Conservation (phyloP, 2,329 filamentous ascomycete species). For the Pyrenochaeta sp. region DNA sequence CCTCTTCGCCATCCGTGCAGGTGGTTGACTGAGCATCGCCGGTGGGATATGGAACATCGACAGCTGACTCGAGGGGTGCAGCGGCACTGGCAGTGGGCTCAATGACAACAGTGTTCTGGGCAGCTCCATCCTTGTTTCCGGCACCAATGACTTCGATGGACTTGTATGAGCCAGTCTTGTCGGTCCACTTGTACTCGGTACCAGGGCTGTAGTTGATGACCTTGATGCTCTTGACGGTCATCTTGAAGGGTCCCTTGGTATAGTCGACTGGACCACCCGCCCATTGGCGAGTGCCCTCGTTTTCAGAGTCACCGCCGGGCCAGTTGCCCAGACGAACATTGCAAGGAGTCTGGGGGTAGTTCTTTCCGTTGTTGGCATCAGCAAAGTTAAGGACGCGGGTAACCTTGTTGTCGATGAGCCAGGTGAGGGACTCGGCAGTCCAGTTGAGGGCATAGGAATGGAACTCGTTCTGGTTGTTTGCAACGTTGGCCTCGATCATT, state of each 20-base stretch:
- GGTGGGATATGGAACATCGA: slow-evolving; percentile 30
- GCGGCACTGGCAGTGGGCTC: slow-evolving; percentile 37
- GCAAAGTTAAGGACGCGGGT: slow-evolving; percentile 69
- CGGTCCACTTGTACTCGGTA: slow-evolving; percentile 58
- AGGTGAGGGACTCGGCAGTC: slow-evolving; percentile 71
- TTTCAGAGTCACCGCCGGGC: slow-evolving; percentile 57
- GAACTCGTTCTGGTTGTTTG: slow-evolving; percentile 60
- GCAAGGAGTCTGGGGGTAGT: slow-evolving; percentile 81
- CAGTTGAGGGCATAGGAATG: slow-evolving; percentile 78
- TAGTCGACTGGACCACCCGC: slow-evolving; percentile 66
- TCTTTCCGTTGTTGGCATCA: slow-evolving; percentile 64
- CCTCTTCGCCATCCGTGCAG: slow-evolving; percentile 18
- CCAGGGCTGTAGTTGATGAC: slow-evolving; percentile 62
- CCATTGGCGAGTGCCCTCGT: slow-evolving; percentile 70
- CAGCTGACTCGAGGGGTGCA: slow-evolving; percentile 30
- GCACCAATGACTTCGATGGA: slow-evolving; percentile 56
- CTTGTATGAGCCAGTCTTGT: slow-evolving; percentile 56
- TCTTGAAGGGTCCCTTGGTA: slow-evolving; percentile 57
- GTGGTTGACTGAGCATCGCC: slow-evolving; percentile 14
- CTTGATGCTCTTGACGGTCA: slow-evolving; percentile 60
- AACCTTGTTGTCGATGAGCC: slow-evolving; percentile 72
- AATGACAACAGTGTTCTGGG: slow-evolving; percentile 33
- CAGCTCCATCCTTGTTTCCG: slow-evolving; percentile 41
- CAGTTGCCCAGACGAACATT: slow-evolving; percentile 58
- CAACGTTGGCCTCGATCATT: slow-evolving; percentile 67